Evolutionary conservation across 805 yeast species (phyloP).

Genomic region (Ogataea wickerhamii): DNA sequence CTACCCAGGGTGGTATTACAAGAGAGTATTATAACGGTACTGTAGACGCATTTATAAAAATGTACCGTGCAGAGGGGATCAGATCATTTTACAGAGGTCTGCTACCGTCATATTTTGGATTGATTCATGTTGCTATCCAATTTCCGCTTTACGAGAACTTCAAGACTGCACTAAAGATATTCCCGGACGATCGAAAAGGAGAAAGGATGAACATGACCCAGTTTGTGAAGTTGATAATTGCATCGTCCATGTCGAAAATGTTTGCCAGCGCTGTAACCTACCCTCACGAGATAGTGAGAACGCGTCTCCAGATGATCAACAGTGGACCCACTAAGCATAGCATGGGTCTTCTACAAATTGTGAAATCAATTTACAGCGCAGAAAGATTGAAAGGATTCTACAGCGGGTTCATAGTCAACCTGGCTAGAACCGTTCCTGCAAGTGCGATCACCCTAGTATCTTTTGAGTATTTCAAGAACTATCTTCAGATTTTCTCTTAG

Average conservation of each 20-base stretch:
- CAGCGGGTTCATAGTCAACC: constrained; percentile 81
- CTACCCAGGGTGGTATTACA: constrained; percentile 19
- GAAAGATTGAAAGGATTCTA: constrained; percentile 86
- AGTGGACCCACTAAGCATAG: constrained; percentile 27
- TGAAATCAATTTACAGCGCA: constrained; percentile 43
- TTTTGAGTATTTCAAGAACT: constrained; percentile 73
- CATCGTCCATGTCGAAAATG: constrained; percentile 83
- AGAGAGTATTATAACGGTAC: constrained; percentile 64
- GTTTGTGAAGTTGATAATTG: constrained; percentile 48
- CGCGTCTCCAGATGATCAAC: constrained; percentile 71
- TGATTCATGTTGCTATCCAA: constrained; percentile 92
- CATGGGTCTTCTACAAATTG: constrained; percentile 27
- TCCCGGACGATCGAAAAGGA: constrained; percentile 10
- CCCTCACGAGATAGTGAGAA: constrained; percentile 93
- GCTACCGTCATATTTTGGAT: constrained; percentile 85
- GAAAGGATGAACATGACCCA: constrained; percentile 9
- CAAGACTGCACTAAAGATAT: constrained; percentile 46
- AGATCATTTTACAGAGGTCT: constrained; percentile 84
- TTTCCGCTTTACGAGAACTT: constrained; percentile 89
- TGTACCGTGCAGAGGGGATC: constrained; percentile 77
- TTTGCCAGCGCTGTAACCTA: constrained; percentile 84
- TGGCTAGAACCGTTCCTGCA: constrained; percentile 90
- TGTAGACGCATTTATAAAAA: constrained; percentile 74
- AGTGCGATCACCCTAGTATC: constrained; percentile 93
- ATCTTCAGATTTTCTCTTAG: constrained; percentile 32